phyloP scores from a whole-genome alignment of 139 green algal species.

The Pseudopediastrum boryanum region DNA sequence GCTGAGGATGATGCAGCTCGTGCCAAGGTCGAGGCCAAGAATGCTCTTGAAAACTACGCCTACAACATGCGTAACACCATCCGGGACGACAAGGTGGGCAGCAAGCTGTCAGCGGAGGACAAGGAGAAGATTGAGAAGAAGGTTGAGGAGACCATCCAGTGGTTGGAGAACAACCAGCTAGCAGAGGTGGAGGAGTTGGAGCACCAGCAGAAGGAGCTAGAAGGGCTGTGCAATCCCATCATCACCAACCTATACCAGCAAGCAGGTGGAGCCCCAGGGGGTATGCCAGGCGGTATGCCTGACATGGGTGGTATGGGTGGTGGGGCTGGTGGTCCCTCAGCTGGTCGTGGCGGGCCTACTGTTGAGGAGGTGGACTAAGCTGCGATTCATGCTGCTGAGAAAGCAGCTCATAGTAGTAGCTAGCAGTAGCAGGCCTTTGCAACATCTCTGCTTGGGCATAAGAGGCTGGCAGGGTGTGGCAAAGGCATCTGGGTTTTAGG shows the following conservation, averaged over 20 bases:
- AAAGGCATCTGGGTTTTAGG: too few relatives aligned
- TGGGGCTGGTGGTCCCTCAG: background rate
- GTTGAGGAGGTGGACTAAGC: constrained; percentile 73
- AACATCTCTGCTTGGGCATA: too few relatives aligned
- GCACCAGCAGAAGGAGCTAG: constrained; percentile 97
- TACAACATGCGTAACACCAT: constrained; percentile 97
- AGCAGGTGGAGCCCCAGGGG: constrained; percentile 48
- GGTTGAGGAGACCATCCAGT: constrained; percentile 68
- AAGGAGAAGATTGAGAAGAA: constrained; percentile 91
- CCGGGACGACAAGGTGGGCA: constrained; percentile 74
- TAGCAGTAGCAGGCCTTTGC: too few relatives aligned
- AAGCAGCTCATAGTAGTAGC: background rate
- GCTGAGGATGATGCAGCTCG: constrained; percentile 91
- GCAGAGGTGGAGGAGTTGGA: constrained; percentile 97
- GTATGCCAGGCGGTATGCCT: constrained; percentile 51
- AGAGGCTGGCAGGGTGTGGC: too few relatives aligned
- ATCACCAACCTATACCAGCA: constrained; percentile 79
- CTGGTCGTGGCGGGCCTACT: constrained; percentile 49
- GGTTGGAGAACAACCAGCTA: constrained; percentile 94
- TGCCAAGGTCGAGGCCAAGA: constrained; percentile 95
- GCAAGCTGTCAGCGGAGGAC: constrained; percentile 85
- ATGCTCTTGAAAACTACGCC: constrained; percentile 91
- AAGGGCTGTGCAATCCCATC: constrained; percentile 93
- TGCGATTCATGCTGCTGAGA: background rate
- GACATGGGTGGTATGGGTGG: constrained; percentile 44